phyloP scores from a whole-genome alignment of 1,139 yeast genomes.

The Yamadazyma aaseri region DNA sequence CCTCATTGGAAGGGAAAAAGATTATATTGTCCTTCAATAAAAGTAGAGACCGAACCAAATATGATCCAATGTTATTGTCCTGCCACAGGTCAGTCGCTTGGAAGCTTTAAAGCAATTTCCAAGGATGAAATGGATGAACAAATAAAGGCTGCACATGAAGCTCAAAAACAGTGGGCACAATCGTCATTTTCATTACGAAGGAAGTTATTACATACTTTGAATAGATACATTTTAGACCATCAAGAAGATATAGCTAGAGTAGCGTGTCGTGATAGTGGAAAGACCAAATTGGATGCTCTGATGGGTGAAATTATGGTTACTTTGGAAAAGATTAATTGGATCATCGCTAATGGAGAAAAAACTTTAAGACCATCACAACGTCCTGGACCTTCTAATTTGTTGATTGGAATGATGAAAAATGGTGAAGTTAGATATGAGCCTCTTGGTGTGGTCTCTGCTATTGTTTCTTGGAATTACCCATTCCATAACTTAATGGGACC shows the following conservation, averaged over 20 bases:
- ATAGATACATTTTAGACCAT: slow-evolving; percentile 69
- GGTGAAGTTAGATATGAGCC: slow-evolving; percentile 96
- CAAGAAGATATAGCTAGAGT: slow-evolving; percentile 87
- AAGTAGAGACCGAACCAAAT: slow-evolving; percentile 57
- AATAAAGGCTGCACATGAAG: slow-evolving; percentile 54
- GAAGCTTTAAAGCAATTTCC: slow-evolving; percentile 62
- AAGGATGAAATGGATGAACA: slow-evolving; percentile 67
- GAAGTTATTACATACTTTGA: slow-evolving; percentile 67
- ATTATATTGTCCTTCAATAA: slow-evolving; percentile 55
- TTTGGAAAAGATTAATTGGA: slow-evolving; percentile 89
- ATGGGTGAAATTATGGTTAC: slow-evolving; percentile 96
- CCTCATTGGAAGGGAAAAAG: slow-evolving; percentile 94
- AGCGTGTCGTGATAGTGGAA: slow-evolving; percentile 95
- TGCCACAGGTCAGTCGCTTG: slow-evolving; percentile 89
- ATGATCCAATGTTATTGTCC: slow-evolving; percentile 88
- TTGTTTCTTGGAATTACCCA: slow-evolving; percentile 97
- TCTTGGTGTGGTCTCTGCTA: slow-evolving; percentile 81
- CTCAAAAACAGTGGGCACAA: slow-evolving; percentile 60
- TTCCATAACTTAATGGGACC: slow-evolving; percentile 93
- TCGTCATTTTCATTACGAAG: slow-evolving; percentile 63
- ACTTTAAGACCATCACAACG: slow-evolving; percentile 71
- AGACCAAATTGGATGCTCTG: slow-evolving; percentile 91
- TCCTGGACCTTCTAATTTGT: slow-evolving; percentile 81
- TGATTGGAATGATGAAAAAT: slow-evolving; percentile 70
- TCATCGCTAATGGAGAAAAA: slow-evolving; percentile 74